Evolutionary conservation across 1,284 basidiomycete species (phyloP), one percentile per base, ranked within the genome.

Genomic region (Rhodotorula sp.): DNA sequence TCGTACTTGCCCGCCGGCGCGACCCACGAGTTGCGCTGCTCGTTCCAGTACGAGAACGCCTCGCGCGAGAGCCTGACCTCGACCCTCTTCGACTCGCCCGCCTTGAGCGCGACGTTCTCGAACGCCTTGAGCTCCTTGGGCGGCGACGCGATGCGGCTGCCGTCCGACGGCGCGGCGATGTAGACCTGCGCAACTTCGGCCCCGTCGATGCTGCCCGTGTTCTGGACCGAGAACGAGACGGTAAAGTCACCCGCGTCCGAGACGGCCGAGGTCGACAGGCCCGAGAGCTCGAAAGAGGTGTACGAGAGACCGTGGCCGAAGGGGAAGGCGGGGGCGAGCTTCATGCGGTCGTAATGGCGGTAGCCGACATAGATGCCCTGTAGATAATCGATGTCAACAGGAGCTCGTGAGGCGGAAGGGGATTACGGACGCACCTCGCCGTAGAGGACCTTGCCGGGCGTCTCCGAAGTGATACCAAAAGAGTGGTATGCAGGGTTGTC

Each of bases 251-350:
- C 82, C 85, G 83, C 53, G 79, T 77, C 67, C 10, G 69, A 71
- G 44, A 79, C 73, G 17, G 62, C 14, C 16, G 59, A 64, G 27
- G 54, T 16, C n/a, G 80, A 72, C 9, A 93, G 81, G 27, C 84
- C 80, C 42, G 84, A 86, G 79, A 91, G 91, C 46, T 85, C 82
- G 81, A 95, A 97, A 0, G 82, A 85, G 50, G 93, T 90, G 83
- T 95, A 96, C 69, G 89, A 91, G 76, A 95, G 81, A 0, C 92
- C 92, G 80, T 88, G 92, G 0, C 92, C 92, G 79, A 93, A 94
- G 25, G 71, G 61, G 72, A 72, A 72, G 12, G 64, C 66, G 1
- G 74, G 64, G 1, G 42, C 44, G 54, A 59, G 53, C 4, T 25
- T 23, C 4, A 17, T 21, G 23, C 42, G 56, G 66, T 68, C 70